Evolutionary conservation across 495 filamentous ascomycete genomes (phyloP).

Genomic region (Podospora didyma): DNA sequence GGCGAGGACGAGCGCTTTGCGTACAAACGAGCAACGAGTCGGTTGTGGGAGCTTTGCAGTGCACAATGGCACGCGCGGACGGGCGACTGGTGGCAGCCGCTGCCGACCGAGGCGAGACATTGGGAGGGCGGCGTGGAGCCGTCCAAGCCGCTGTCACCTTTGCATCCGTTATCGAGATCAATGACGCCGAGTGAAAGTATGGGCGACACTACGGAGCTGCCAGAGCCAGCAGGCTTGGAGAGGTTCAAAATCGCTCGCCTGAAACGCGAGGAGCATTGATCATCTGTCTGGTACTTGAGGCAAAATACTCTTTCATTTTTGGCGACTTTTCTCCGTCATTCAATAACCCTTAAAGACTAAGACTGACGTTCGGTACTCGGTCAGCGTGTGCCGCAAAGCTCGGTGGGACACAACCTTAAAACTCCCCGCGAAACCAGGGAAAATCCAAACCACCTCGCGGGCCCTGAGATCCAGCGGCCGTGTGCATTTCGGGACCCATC

Average conservation of each 20-base stretch:
- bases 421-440: neutral
- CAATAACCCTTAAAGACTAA: no score
- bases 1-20: constrained; percentile 73
- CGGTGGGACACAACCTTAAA: no score
- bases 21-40: constrained; percentile 60
- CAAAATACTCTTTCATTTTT: neutral
- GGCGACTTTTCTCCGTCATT: neutral
- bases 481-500: neutral
- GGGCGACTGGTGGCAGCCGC: constrained; percentile 62
- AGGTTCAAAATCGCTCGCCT: constrained; percentile 28
- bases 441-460: neutral
- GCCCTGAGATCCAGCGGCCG: no score
- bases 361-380: no score
- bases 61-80: constrained; percentile 56
- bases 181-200: constrained; percentile 25
- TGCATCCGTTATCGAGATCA: neutral
- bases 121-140: constrained; percentile 47
- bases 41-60: constrained; percentile 69
- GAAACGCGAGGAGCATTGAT: constrained; percentile 12
- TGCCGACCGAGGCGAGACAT: constrained; percentile 51
- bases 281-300: neutral
- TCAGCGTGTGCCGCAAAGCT: neutral
- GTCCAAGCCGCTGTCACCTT: constrained; percentile 17
- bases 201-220: constrained; percentile 35
- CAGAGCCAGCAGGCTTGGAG: constrained; percentile 39